Base-by-base conservation (phyloP, 2,329 filamentous ascomycete genomes). In the Penicillium sp. region DNA sequence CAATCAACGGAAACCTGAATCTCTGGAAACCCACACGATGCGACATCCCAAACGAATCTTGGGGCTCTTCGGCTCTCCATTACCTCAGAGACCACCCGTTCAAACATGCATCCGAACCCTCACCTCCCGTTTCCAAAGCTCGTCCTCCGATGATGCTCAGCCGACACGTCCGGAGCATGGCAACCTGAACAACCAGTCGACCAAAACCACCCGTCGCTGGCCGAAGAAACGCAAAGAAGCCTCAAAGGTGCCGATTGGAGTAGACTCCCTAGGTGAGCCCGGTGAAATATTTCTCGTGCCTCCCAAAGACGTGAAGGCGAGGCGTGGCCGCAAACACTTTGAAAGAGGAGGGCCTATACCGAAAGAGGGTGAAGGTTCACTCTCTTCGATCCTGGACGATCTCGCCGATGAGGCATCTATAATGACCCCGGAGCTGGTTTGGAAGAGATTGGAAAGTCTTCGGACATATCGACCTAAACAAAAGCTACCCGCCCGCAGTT, bases 251-350 rank as follows among this genome's bases (percentile, higher is more conserved):
- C 33, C 37, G n/a, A 68, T 77, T 9, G 68, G 67, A 33, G 69
- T 75, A 27, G 62, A 71, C 37, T 58, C 71, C 1, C 60, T 78
- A 9, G 76, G 76, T 27, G 66, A 72, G 49, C 74, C 74, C 1
- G 74, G 69, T 3, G 67, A 77, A 50, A 69, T 78, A 6, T 60
- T 77, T 26, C 65, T 78, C 25, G 64, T 77, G 9, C 63, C 65
- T 39, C 56, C 64, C 50, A 69, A 67, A 29, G 16, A n/a, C 63
- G 65, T 27, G 60, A 39, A 39, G 35, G 35, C n/a, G 35, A 39
- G 60, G 27, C 55, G 31, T 25, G 51, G 19, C n/a, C 53, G 37
- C 53, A 51, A 58, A 53, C 47, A 43, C 11, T 19, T 25, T 33
- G 31, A 33, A 4, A 33, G 13, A 16, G 31, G 31, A 33, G 31